These are phyloP conservation scores for Candida krabiensis DNA, from an alignment of 805 yeast genomes.

Conservation along the genomic window DNA sequence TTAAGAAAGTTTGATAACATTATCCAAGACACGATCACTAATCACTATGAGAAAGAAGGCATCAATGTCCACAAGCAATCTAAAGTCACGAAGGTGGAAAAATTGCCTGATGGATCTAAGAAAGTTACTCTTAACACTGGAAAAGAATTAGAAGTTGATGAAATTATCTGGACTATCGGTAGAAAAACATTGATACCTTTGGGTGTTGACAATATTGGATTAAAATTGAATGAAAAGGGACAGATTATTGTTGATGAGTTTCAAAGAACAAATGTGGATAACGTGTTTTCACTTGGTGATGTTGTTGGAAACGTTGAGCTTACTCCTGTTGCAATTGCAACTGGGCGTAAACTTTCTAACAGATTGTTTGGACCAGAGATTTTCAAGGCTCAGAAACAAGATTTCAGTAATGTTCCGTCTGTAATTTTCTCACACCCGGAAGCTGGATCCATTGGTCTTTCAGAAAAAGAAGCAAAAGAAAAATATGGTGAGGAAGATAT, in stretches of 20 bases:
- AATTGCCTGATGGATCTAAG: conserved; percentile 48
- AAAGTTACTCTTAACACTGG: conserved; percentile 46
- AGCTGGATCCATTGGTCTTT: conserved; percentile 89
- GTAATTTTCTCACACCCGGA: conserved; percentile 99
- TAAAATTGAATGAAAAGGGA: conserved; percentile 57
- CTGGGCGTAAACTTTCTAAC: conserved; percentile 92
- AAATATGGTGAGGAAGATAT: conserved; percentile 79
- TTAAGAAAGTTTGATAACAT: conserved; percentile 83
- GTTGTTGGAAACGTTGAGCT: conserved; percentile 90
- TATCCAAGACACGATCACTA: conserved; percentile 77
- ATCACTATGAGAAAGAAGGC: conserved; percentile 78
- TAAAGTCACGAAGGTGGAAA: conserved; percentile 48
- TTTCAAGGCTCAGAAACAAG: conserved; percentile 76
- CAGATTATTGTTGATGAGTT: conserved; percentile 82
- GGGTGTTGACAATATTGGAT: conserved; percentile 75
- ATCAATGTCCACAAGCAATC: conserved; percentile 74
- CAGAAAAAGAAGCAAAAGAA: conserved; percentile 73
- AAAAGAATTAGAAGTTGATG: conserved; percentile 63
- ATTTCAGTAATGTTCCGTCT: conserved; percentile 84
- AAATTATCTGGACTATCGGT: conserved; percentile 91
- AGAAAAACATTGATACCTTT: conserved; percentile 74
- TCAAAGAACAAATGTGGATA: conserved; percentile 73
- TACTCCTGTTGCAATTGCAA: conserved; percentile 98
- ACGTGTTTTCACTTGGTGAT: conserved; percentile 88
- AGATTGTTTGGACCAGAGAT: conserved; percentile 82